Conservation (phyloP, 768 basidiomycete species). For the Mycena galericulata region DNA sequence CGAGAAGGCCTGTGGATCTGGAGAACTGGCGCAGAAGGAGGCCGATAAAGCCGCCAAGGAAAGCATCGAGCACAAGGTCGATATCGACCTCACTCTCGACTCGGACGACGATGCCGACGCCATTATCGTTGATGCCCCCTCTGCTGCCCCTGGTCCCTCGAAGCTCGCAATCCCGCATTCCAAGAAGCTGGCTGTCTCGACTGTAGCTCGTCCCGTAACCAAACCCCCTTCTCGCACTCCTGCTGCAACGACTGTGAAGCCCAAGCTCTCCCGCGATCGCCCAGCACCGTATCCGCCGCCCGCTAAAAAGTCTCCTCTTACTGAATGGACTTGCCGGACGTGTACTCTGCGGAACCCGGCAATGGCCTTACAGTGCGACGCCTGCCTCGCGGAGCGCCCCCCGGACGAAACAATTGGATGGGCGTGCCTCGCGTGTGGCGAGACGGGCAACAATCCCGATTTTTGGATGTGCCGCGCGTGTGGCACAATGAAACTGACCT, state of each 20-base stretch:
- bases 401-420: conserved; percentile 47
- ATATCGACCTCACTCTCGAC: conserved; percentile 66
- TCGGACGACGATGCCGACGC: conserved; percentile 51
- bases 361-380: conserved; percentile 66
- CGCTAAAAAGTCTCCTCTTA: conserved; percentile 5
- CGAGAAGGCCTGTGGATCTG: conserved; percentile 80
- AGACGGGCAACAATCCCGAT: conserved; percentile 68
- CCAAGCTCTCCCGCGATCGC: conserved; percentile 4
- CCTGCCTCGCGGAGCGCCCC: conserved; percentile 62
- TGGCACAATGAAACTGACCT: conserved; percentile 66
- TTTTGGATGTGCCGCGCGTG: conserved; percentile 84
- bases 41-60: conserved; percentile 77
- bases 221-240: not conserved
- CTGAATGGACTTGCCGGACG: conserved; percentile 62
- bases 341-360: conserved; percentile 78
- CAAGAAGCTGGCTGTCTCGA: conserved; percentile 21
- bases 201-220: conserved; percentile 16
- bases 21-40: conserved; percentile 65
- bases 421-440: conserved; percentile 75
- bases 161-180: conserved; percentile 34
- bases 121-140: conserved; percentile 45
- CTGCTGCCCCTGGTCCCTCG: conserved; percentile 38
- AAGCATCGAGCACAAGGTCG: conserved; percentile 70
- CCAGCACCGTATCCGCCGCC: conserved; percentile 21
- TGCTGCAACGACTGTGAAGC: not conserved